A percentile compares a stretch with the other conserved stretches of the same genome.
Conservation (phyloP, 371 early-diverging fungal species). For the Choanephora cucurbitarum region DNA sequence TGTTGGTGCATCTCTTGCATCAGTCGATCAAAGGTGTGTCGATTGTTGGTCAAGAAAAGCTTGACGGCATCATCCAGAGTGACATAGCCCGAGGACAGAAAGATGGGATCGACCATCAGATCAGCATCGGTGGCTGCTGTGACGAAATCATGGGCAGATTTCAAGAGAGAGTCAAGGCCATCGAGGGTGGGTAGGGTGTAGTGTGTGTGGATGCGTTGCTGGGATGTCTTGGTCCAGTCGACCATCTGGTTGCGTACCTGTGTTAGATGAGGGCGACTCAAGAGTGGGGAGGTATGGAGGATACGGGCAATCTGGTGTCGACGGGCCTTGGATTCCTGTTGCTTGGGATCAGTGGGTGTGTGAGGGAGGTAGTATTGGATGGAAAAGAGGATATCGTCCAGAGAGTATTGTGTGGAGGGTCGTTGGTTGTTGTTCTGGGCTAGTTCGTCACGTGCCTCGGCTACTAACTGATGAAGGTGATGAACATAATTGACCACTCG, state of each 20-base stretch:
- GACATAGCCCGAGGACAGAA: constrained; percentile 8
- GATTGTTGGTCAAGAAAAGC: neutral
- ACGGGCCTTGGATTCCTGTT: constrained; percentile 12
- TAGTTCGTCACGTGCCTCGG: constrained; percentile 3
- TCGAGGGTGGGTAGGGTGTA: neutral
- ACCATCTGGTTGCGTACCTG: constrained; percentile 10
- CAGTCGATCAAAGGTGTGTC: constrained; percentile 3
- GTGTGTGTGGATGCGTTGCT: neutral
- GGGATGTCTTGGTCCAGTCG: constrained; percentile 5
- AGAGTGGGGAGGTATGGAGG: constrained; percentile 3
- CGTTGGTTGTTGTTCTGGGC: constrained; percentile 11
- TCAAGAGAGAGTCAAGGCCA: constrained; percentile 1
- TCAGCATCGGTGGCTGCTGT: constrained; percentile 11
- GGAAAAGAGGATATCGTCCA: constrained; percentile 14
- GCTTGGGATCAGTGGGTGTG: constrained; percentile 13
- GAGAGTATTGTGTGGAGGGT: constrained; percentile 15
- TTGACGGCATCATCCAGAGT: constrained; percentile 6
- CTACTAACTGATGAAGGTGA: neutral
- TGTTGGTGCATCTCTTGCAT: constrained; percentile 5
- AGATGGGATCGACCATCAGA: constrained; percentile 7
- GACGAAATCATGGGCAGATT: constrained; percentile 12
- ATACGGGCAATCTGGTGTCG: constrained; percentile 16
- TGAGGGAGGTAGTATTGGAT: constrained; percentile 6
- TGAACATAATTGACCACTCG: no score
- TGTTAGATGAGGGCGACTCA: constrained; percentile 4